Evolutionary conservation across 129 eudicot genomes (phyloP), one percentile per base, ranked within the genome.

Genomic region (Artemisia annua): DNA sequence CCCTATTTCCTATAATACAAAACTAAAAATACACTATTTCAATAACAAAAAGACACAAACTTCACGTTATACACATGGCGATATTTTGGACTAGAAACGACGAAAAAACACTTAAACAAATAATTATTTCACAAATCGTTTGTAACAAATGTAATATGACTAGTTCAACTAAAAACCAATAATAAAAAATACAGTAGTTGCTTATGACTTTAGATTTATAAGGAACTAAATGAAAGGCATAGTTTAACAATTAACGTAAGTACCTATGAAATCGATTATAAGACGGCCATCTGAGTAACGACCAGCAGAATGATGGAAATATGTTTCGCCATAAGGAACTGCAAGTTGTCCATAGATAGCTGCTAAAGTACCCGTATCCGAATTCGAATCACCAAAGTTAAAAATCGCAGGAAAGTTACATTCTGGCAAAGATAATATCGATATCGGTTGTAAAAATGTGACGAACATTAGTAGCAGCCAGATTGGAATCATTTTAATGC

Each of bases 381-480:
- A 86, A 62, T 86, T 86, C 4, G 91, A 86, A 68, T 86, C 89
- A 9, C 89, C 89, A 73, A 85, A 85, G 86, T 85, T 85, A 14
- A 78, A 85, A 16, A 81, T 20, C 0, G 86, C 89, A 22, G 89
- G 77, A 43, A 81, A 81, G 22, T 71, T 32, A 44, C 89, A 85
- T 6, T 63, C 78, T 48, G 82, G 61, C 57, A 56, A 53, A 12
- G 75, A 67, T 11, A 48, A 72, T 62, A 55, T 62, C 35, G 65
- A 32, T 9, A 63, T 30, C 17, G 70, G 77, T 43, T 68, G 61
- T 3, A 79, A 16, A 13, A 82, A 62, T 35, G 76, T 73, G 11
- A 82, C 57, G 1, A 13, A 46, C 20, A 68, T 28, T 35, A 71
- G 48, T 49, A 76, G 61, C 17, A 1, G 39, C 50, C 2, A 13